Percentiles rank a stretch among this genome's conserved stretches.
phyloP scores from a whole-genome alignment of 495 filamentous ascomycete genomes.

The Aspergillus hancockii region DNA sequence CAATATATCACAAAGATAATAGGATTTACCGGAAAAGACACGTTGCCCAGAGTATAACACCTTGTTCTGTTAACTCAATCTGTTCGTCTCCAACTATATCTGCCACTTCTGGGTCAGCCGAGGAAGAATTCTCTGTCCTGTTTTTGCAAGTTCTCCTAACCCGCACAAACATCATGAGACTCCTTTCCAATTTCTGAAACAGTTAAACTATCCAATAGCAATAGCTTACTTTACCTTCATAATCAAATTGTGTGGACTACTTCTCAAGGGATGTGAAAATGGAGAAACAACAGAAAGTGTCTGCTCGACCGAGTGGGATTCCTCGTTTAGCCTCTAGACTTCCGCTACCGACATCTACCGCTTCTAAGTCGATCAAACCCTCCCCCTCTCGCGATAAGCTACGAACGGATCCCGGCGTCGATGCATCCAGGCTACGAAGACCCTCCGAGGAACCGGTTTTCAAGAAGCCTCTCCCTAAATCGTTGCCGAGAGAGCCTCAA shows the following conservation, averaged over 20 bases:
- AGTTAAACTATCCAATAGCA: slow-evolving; percentile 5
- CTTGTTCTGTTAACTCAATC: background rate
- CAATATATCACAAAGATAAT: slow-evolving; percentile 12
- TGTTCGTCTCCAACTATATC: background rate
- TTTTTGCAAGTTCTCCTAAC: background rate
- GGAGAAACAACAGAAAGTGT: slow-evolving; percentile 36
- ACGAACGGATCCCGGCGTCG: slow-evolving; percentile 42
- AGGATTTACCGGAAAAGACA: slow-evolving; percentile 7
- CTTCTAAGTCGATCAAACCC: slow-evolving; percentile 38
- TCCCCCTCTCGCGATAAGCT: slow-evolving; percentile 48
- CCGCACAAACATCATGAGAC: slow-evolving; percentile 14
- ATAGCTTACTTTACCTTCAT: background rate
- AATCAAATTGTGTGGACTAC: slow-evolving; percentile 1
- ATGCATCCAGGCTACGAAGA: slow-evolving; percentile 36
- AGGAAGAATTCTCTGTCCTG: background rate
- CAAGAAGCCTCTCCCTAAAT: slow-evolving; percentile 36
- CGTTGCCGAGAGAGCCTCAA: slow-evolving; percentile 26
- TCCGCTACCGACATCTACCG: slow-evolving; percentile 41
- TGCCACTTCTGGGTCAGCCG: background rate
- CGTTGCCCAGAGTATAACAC: slow-evolving; percentile 4
- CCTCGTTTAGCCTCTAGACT: slow-evolving; percentile 44
- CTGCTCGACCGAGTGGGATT: slow-evolving; percentile 38
- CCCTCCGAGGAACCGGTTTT: slow-evolving; percentile 45
- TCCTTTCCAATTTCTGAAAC: slow-evolving; percentile 1
- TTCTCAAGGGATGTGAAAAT: slow-evolving; percentile 24